Evolutionary conservation across 2,329 filamentous ascomycete species (phyloP).

Genomic region (Aspergillus cejpii): DNA sequence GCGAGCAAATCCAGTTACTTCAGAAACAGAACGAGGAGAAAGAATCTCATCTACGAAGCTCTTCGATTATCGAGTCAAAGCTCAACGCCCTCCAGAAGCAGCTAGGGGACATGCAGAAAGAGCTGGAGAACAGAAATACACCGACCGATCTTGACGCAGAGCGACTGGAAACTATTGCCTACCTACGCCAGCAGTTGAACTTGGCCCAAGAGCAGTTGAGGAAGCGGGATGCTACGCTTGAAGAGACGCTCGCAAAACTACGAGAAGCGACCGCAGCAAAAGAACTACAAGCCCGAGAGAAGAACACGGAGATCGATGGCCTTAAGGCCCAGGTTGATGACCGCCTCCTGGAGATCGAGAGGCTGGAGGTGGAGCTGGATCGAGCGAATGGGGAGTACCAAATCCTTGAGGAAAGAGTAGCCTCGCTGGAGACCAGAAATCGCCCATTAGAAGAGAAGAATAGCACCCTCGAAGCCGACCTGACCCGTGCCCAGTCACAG

Average conservation of each 20-base stretch:
- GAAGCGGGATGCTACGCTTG: constrained; percentile 31
- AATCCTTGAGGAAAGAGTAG: constrained; percentile 30
- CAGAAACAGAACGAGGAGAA: constrained; percentile 25
- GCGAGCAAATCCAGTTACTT: constrained; percentile 27
- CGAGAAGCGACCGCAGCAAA: constrained; percentile 29
- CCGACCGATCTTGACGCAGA: constrained; percentile 23
- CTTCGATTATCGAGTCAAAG: constrained; percentile 16
- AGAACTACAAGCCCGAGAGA: constrained; percentile 32
- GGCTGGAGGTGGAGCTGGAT: constrained; percentile 31
- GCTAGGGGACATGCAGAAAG: constrained; percentile 29
- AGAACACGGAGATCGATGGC: constrained; percentile 33
- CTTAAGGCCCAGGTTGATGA: constrained; percentile 33
- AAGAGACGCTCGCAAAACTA: constrained; percentile 29
- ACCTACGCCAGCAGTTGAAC: constrained; percentile 30
- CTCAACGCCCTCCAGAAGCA: constrained; percentile 26
- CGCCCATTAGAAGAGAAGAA: constrained; percentile 36
- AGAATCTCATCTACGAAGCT: constrained; percentile 21
- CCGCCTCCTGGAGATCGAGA: constrained; percentile 31
- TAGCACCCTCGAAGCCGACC: constrained; percentile 31
- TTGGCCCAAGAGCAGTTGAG: constrained; percentile 30
- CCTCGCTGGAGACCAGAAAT: constrained; percentile 30
- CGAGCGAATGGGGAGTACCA: constrained; percentile 30
- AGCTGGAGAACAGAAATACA: constrained; percentile 23
- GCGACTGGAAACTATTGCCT: constrained; percentile 27
- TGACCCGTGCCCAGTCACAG: constrained; percentile 32